Evolutionary conservation across 148 eudicot genomes (phyloP).

Genomic region (Bassia scoparia): DNA sequence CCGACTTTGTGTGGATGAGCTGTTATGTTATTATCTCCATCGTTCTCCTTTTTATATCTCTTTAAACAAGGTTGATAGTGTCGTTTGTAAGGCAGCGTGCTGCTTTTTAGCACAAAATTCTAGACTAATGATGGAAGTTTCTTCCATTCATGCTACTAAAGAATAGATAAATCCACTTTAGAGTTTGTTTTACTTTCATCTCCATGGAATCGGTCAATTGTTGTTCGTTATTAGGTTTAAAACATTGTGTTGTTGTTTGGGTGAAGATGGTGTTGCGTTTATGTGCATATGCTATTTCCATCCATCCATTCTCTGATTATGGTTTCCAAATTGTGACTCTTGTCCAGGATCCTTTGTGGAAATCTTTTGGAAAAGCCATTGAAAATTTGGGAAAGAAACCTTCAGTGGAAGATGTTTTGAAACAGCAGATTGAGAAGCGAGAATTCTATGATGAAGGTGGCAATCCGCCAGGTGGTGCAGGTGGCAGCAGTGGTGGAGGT

Average conservation of each 20-base stretch:
- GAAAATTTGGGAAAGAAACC: slow-evolving; percentile 50
- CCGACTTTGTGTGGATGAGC: slow-evolving; percentile 9
- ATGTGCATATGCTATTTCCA: not conserved
- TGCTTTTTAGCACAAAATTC: not conserved
- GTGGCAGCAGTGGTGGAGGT: slow-evolving; percentile 29
- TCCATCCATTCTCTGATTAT: not conserved
- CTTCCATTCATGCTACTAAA: not conserved
- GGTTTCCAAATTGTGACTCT: slow-evolving; percentile 3
- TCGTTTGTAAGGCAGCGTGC: not conserved
- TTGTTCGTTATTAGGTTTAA: no score
- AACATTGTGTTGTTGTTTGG: not conserved
- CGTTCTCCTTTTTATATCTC: not conserved
- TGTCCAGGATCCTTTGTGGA: slow-evolving; percentile 62
- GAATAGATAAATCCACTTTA: not conserved
- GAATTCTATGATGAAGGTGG: slow-evolving; percentile 69
- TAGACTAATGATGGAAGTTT: not conserved
- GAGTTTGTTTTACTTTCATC: not conserved
- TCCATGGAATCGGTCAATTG: not conserved
- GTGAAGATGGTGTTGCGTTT: no score
- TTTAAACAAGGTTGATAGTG: not conserved
- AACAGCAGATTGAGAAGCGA: slow-evolving; percentile 53
- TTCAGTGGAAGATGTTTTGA: slow-evolving; percentile 63
- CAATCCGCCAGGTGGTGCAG: slow-evolving; percentile 20
- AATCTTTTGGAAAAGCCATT: slow-evolving; percentile 55
- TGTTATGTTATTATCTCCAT: not conserved